Conservation (phyloP, 2,329 filamentous ascomycete species). For the Aspergillus eucalypticola region DNA sequence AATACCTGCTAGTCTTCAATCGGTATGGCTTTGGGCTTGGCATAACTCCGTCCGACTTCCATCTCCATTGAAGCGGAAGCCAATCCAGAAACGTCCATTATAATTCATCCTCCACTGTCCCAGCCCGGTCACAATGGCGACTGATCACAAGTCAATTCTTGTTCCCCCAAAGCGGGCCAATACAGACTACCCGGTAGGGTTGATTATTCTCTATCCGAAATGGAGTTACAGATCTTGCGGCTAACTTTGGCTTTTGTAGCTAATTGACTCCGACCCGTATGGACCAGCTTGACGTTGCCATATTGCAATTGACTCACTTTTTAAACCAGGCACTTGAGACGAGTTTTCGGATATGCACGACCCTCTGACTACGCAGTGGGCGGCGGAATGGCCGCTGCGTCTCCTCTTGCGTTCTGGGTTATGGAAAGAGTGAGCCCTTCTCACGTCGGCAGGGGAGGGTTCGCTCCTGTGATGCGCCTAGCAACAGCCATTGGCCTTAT, state of each 20-base stretch:
- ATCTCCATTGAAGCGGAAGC: constrained; percentile 24
- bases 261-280: constrained; percentile 99
- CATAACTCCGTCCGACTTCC: constrained; percentile 28
- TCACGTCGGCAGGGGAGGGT: constrained; percentile 77
- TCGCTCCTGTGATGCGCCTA: constrained; percentile 79
- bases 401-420: constrained; percentile 70
- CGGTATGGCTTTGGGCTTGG: constrained; percentile 21
- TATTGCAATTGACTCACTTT: neutral
- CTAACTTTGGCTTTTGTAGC: constrained; percentile 56
- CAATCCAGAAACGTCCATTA: constrained; percentile 25
- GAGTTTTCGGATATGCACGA: constrained; percentile 85
- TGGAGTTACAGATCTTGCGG: constrained; percentile 7
- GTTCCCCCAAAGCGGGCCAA: constrained; percentile 76
- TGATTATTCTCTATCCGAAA: constrained; percentile 11
- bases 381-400: constrained; percentile 66
- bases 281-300: constrained; percentile 32
- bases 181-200: constrained; percentile 82
- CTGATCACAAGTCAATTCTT: constrained; percentile 46
- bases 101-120: constrained; percentile 12
- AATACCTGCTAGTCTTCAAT: constrained; percentile 12
- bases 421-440: constrained; percentile 87
- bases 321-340: constrained; percentile 74
- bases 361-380: constrained; percentile 78
- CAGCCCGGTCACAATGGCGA: constrained; percentile 35
- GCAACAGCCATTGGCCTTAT: constrained; percentile 69